phyloP scores from a whole-genome alignment of 768 basidiomycete genomes.

The Kwoniella dejecticola region DNA sequence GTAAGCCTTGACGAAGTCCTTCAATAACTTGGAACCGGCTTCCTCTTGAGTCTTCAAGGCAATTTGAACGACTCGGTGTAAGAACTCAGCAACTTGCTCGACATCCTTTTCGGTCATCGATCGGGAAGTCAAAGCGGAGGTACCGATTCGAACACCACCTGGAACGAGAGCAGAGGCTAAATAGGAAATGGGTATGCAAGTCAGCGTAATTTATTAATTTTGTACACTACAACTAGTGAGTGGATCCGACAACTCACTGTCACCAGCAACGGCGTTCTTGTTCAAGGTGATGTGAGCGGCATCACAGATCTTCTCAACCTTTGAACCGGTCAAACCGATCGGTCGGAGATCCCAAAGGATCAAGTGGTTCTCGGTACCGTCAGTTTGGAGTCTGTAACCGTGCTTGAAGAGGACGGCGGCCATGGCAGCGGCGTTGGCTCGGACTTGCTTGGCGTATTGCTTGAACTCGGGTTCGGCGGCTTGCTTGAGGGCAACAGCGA shows the following conservation, averaged over 20 bases:
- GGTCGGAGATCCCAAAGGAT: constrained; percentile 97
- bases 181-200: not conserved
- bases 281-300: constrained; percentile 85
- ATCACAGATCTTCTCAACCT: constrained; percentile 98
- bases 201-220: constrained; percentile 2
- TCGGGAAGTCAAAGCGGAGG: constrained; percentile 89
- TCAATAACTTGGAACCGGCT: constrained; percentile 88
- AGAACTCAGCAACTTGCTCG: constrained; percentile 80
- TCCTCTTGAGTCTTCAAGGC: constrained; percentile 87
- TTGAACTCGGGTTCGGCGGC: constrained; percentile 86
- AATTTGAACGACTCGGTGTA: constrained; percentile 92
- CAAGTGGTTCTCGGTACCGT: constrained; percentile 95
- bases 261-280: constrained; percentile 94
- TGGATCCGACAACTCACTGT: constrained; percentile 58
- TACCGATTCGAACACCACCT: constrained; percentile 95
- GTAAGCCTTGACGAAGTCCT: constrained; percentile 83
- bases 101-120: constrained; percentile 88
- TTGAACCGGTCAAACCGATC: constrained; percentile 92
- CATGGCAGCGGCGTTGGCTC: constrained; percentile 79
- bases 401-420: constrained; percentile 69
- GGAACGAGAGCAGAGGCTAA: constrained; percentile 82
- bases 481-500: constrained; percentile 90
- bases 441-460: constrained; percentile 90
- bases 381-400: constrained; percentile 95
- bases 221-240: not conserved